Evolutionary conservation across 768 basidiomycete genomes (phyloP).

Genomic region (Gautieria morchelliformis): DNA sequence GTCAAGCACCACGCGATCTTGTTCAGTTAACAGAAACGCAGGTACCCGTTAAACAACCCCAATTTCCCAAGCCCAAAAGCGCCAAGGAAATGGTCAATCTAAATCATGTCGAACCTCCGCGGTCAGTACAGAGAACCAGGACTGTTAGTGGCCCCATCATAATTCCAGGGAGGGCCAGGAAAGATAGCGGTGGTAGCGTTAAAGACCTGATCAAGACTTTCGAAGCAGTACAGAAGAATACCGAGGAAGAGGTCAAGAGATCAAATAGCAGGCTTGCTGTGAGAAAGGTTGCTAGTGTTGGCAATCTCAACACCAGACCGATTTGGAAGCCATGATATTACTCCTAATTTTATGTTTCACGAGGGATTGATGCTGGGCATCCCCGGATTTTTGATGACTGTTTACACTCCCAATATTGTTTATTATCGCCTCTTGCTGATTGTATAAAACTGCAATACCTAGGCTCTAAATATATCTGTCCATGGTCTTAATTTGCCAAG

Average conservation of each 20-base stretch:
- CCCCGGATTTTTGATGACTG: not conserved
- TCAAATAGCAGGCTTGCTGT: not conserved
- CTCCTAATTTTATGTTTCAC: not conserved
- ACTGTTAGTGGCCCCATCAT: constrained; percentile 10
- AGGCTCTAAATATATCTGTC: too few species aligned
- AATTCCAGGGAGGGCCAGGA: constrained; percentile 28
- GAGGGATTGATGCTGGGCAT: not conserved
- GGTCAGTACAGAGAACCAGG: constrained; percentile 14
- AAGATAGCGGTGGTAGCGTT: constrained; percentile 62
- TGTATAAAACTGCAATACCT: too few species aligned
- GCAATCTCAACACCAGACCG: not conserved
- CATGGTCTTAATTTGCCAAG: too few species aligned
- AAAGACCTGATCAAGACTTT: constrained; percentile 61
- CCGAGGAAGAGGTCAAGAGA: not conserved
- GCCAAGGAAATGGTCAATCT: constrained; percentile 43
- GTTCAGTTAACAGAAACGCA: constrained; percentile 38
- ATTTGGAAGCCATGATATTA: constrained; percentile 2
- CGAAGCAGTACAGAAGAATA: constrained; percentile 34
- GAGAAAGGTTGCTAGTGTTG: constrained; percentile 3
- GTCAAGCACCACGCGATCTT: constrained; percentile 51
- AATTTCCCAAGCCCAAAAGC: constrained; percentile 20
- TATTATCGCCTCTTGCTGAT: too few species aligned
- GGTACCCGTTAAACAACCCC: constrained; percentile 32
- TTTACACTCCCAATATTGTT: too few species aligned
- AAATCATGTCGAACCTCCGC: constrained; percentile 33